Evolutionary conservation across 2,329 filamentous ascomycete species (phyloP).

Genomic region (Cercospora citrullina): DNA sequence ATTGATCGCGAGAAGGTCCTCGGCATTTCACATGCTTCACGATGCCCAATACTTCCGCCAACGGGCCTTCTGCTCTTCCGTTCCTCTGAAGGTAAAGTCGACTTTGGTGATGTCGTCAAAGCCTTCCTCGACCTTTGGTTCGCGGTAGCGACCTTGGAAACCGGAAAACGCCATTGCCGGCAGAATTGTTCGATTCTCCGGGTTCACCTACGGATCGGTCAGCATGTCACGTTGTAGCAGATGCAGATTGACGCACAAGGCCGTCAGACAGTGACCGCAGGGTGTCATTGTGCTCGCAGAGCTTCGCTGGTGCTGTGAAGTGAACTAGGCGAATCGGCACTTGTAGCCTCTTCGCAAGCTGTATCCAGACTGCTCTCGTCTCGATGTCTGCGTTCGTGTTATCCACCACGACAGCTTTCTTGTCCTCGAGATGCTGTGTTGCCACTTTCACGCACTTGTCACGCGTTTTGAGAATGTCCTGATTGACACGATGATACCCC

Average conservation of each 20-base stretch:
- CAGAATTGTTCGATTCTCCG: conserved; percentile 71
- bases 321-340: conserved; percentile 82
- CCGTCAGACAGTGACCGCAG: conserved; percentile 66
- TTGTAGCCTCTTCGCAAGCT: conserved; percentile 67
- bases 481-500: conserved; percentile 83
- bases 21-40: conserved; percentile 19
- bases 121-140: conserved; percentile 72
- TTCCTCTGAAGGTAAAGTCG: conserved; percentile 63
- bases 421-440: conserved; percentile 61
- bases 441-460: conserved; percentile 71
- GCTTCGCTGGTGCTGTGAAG: conserved; percentile 69
- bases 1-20: neutral
- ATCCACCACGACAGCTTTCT: conserved; percentile 73
- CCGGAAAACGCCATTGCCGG: conserved; percentile 78
- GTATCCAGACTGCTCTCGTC: conserved; percentile 75
- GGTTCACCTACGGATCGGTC: conserved; percentile 64
- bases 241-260: conserved; percentile 31
- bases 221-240: conserved; percentile 19
- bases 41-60: conserved; percentile 77
- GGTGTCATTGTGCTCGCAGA: conserved; percentile 84
- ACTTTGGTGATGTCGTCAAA: conserved; percentile 77
- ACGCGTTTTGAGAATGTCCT: conserved; percentile 78
- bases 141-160: conserved; percentile 71
- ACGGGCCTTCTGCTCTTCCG: conserved; percentile 64
- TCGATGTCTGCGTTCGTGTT: conserved; percentile 90